Evolutionary conservation across 2,329 filamentous ascomycete species (phyloP).

Genomic region (Thelonectria olida): DNA sequence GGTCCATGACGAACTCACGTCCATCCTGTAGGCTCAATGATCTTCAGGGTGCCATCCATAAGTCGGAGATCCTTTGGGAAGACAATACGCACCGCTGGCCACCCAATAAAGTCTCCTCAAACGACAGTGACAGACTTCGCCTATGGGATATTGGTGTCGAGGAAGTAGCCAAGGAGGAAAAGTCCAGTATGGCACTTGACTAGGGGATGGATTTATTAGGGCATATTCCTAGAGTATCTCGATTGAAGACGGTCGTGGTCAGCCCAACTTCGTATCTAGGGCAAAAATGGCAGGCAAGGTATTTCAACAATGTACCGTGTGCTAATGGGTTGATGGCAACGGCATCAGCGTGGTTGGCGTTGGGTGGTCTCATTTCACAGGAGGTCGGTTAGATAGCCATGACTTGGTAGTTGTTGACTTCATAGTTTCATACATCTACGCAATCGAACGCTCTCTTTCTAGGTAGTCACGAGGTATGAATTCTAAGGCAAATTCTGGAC

Average conservation of each 20-base stretch:
- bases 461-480: background rate
- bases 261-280: background rate
- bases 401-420: background rate
- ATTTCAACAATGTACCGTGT: background rate
- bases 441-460: conserved; percentile 17
- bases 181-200: conserved; percentile 50
- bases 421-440: conserved; percentile 11
- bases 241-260: background rate
- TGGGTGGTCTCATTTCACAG: background rate
- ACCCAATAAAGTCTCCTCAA: conserved; percentile 37
- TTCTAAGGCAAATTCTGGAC: conserved; percentile 48
- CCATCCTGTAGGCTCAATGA: conserved; percentile 37
- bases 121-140: conserved; percentile 34
- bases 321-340: background rate
- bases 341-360: conserved; percentile 1
- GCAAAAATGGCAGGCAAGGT: background rate
- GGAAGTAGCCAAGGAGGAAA: conserved; percentile 48
- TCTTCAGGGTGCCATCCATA: conserved; percentile 49
- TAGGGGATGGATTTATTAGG: conserved; percentile 41
- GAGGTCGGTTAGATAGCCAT: background rate
- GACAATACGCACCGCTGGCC: conserved; percentile 49
- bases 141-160: conserved; percentile 48
- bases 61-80: conserved; percentile 47
- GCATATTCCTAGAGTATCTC: background rate
- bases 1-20: background rate